Evolutionary conservation across 805 yeast genomes (phyloP).

Genomic region (Yarrowia sp.): DNA sequence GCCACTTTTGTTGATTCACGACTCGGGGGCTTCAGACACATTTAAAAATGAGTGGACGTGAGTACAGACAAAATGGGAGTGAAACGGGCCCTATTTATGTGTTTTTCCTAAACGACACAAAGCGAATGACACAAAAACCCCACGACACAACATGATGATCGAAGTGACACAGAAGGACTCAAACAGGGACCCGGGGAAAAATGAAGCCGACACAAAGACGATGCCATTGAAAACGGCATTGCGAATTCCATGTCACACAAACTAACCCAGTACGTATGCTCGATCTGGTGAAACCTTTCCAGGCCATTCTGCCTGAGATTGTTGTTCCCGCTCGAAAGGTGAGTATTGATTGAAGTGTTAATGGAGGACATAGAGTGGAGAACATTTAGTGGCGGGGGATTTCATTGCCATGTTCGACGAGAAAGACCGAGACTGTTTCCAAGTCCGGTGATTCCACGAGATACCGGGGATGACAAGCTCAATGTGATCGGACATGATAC

Average conservation of each 20-base stretch:
- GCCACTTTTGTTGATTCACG: not conserved
- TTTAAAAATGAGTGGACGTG: slow-evolving; percentile 23
- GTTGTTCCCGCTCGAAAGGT: slow-evolving; percentile 87
- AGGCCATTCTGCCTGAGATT: slow-evolving; percentile 85
- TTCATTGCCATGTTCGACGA: too few relatives aligned
- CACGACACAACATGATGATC: not conserved
- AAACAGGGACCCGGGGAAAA: not conserved
- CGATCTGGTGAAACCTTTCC: slow-evolving; percentile 86
- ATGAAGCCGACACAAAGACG: not conserved
- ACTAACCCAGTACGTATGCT: slow-evolving; percentile 44
- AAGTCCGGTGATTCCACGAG: too few relatives aligned
- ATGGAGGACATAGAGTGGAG: not conserved
- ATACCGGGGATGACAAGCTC: too few relatives aligned
- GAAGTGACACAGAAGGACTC: not conserved
- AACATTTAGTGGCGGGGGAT: not conserved
- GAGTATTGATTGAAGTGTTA: too few relatives aligned
- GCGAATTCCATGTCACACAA: too few relatives aligned
- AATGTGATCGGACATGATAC: too few relatives aligned
- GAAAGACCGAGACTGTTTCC: too few relatives aligned
- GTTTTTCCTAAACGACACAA: not conserved
- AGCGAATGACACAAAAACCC: not conserved
- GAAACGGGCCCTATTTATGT: not conserved
- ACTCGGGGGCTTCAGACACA: not conserved
- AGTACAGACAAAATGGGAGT: not conserved
- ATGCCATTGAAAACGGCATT: too few relatives aligned